Conservation (phyloP, 306 rosid species). For the Carpinus viminea region DNA sequence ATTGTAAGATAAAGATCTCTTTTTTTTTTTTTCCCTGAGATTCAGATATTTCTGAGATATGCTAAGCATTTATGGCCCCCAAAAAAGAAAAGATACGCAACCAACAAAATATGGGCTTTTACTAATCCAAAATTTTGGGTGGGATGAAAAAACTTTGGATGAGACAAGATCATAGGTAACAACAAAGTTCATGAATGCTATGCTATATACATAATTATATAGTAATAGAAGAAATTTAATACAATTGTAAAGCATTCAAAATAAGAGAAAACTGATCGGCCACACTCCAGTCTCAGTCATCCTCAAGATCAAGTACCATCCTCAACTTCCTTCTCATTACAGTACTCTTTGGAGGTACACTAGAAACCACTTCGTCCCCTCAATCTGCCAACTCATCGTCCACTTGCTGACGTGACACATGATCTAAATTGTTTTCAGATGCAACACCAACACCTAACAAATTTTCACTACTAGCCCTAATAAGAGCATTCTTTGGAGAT, state of each 20-base stretch:
- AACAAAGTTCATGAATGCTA: background rate
- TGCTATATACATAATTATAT: background rate
- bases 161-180: background rate
- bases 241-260: conserved; percentile 3
- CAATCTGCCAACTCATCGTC: conserved; percentile 64
- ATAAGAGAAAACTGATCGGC: conserved; percentile 7
- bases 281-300: conserved; percentile 52
- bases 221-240: conserved; percentile 2
- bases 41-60: too few species aligned
- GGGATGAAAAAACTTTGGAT: background rate
- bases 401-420: conserved; percentile 24
- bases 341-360: conserved; percentile 35
- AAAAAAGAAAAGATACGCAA: background rate
- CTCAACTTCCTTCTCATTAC: conserved; percentile 67
- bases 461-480: conserved; percentile 30
- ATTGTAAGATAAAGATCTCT: too few species aligned
- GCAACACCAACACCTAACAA: background rate
- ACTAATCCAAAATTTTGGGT: background rate
- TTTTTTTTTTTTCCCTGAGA: too few species aligned
- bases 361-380: conserved; percentile 52
- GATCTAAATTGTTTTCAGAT: conserved; percentile 9
- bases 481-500: conserved; percentile 34
- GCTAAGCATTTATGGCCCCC: too few species aligned
- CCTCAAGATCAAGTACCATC: conserved; percentile 83
- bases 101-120: background rate